Evolutionary conservation across 78 protist genomes (phyloP).

Genomic region (Mastigamoeba balamuthi): DNA sequence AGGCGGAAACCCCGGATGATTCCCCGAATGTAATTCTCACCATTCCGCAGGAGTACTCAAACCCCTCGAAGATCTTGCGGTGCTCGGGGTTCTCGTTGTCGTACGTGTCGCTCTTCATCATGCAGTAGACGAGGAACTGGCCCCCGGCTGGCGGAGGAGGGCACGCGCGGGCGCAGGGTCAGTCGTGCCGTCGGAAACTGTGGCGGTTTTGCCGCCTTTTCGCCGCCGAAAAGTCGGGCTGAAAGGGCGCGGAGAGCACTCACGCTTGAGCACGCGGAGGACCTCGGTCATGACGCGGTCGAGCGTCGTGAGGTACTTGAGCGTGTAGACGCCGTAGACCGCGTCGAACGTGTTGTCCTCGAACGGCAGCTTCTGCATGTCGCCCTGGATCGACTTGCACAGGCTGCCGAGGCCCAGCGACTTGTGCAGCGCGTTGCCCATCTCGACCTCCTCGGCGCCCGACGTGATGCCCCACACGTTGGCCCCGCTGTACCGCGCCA

Average conservation of each 20-base stretch:
- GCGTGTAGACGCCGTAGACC: constrained; percentile 76
- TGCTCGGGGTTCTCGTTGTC: constrained; percentile 50
- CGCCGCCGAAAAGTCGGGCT: too few species aligned
- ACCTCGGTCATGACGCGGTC: constrained; percentile 50
- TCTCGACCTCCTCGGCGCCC: constrained; percentile 75
- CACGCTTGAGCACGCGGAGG: constrained; percentile 67
- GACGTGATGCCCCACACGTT: constrained; percentile 69
- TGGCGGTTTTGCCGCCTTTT: too few species aligned
- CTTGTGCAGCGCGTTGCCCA: constrained; percentile 16
- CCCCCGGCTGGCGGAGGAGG: too few species aligned
- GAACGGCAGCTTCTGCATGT: constrained; percentile 64
- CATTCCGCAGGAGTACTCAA: too few species aligned
- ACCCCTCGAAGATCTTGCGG: constrained; percentile 47
- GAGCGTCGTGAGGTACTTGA: constrained; percentile 80
- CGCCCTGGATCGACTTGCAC: constrained; percentile 45
- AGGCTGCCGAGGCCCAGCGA: constrained; percentile 26
- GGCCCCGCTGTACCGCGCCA: constrained; percentile 78
- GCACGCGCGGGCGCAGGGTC: too few species aligned
- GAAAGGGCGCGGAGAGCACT: not conserved
- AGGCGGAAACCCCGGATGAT: too few species aligned
- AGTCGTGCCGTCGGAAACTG: too few species aligned
- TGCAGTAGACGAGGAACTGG: constrained; percentile 66
- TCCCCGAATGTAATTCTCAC: too few species aligned
- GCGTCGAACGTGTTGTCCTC: constrained; percentile 67
- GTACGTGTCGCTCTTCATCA: constrained; percentile 72